Conservation (phyloP, 23 red algal species). For the Gracilariopsis chorda region DNA sequence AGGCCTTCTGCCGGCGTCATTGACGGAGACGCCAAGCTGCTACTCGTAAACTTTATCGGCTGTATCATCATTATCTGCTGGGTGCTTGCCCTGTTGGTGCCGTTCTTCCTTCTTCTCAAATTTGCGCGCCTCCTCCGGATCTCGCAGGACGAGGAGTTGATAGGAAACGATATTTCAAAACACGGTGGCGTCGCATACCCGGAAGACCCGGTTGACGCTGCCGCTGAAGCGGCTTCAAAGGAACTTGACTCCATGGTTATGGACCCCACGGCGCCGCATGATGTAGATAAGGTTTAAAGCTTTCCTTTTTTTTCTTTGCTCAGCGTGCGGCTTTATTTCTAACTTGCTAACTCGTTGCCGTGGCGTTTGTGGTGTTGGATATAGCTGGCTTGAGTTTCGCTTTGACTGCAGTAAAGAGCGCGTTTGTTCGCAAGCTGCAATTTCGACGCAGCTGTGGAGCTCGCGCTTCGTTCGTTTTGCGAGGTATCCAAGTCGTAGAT, state of each 20-base stretch:
- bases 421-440: no score
- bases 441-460: no score
- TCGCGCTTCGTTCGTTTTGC: no score
- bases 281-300: background rate
- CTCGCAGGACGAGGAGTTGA: slow-evolving; percentile 77
- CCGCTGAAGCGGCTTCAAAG: slow-evolving; percentile 20
- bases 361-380: no score
- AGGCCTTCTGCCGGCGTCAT: slow-evolving; percentile 59
- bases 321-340: no score
- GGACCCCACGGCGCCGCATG: slow-evolving; percentile 18
- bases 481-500: no score
- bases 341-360: no score
- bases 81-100: slow-evolving; percentile 38
- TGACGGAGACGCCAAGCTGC: slow-evolving; percentile 65
- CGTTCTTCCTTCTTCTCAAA: slow-evolving; percentile 73
- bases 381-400: no score
- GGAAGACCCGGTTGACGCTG: slow-evolving; percentile 24
- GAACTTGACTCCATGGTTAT: slow-evolving; percentile 60
- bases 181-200: slow-evolving; percentile 95
- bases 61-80: slow-evolving; percentile 70
- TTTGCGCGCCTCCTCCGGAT: slow-evolving; percentile 76
- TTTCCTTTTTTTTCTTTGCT: background rate
- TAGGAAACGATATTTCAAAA: slow-evolving; percentile 91
- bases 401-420: no score
- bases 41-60: slow-evolving; percentile 70